Percentiles rank a stretch among this genome's conserved stretches.
Evolutionary conservation across 768 basidiomycete species (phyloP).

Genomic region (Tulasnella calospora): DNA sequence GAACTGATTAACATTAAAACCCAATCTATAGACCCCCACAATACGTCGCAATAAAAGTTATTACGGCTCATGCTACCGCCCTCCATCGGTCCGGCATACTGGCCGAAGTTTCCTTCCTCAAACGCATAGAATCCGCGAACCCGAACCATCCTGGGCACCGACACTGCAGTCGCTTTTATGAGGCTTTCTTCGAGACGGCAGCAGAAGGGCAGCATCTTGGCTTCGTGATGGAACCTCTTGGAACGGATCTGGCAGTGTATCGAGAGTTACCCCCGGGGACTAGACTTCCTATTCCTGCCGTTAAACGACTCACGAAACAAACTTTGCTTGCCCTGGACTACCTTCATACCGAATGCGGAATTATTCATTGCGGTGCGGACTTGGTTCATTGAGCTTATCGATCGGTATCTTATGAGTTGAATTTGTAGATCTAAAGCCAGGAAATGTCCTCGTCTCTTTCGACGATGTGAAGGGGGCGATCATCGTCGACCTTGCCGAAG

Average conservation of each 20-base stretch:
- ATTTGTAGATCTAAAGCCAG: conserved; percentile 32
- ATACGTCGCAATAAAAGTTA: conserved; percentile 13
- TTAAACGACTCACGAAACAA: conserved; percentile 4
- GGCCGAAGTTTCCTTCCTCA: not conserved
- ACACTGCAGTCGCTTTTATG: not conserved
- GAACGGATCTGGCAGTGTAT: not conserved
- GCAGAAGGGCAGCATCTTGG: not conserved
- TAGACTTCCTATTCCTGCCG: not conserved
- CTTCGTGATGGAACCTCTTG: conserved; percentile 3
- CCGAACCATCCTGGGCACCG: not conserved
- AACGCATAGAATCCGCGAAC: not conserved
- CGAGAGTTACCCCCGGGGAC: not conserved
- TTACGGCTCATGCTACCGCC: not conserved
- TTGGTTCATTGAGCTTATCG: no score
- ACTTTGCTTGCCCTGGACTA: conserved; percentile 20
- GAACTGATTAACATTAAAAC: not conserved
- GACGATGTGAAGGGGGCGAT: conserved; percentile 5
- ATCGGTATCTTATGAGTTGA: no score
- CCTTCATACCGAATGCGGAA: conserved; percentile 14
- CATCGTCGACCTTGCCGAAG: conserved; percentile 26
- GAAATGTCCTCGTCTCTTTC: conserved; percentile 32
- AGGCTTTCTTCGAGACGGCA: not conserved
- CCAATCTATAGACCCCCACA: not conserved
- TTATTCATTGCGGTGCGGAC: conserved; percentile 20
- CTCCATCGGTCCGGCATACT: not conserved